Conservation (phyloP, 371 early-diverging fungal species). For the Coemansia sp. region DNA sequence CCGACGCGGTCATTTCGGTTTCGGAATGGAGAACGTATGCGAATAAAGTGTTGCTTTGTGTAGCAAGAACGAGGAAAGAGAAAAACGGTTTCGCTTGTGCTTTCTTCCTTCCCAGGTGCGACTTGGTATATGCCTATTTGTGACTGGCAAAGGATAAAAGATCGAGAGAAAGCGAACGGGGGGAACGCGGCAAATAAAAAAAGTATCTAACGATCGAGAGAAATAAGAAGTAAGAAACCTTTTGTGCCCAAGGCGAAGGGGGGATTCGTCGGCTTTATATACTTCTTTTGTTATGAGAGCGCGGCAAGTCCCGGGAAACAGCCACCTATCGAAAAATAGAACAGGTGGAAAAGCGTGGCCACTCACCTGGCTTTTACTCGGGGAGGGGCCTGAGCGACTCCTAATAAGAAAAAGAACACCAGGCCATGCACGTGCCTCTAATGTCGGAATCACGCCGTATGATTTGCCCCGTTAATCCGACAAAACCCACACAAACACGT, state of each 20-base stretch:
- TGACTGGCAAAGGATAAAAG: neutral
- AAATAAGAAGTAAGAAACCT: neutral
- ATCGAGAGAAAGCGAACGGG: too few species aligned
- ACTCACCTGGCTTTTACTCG: too few species aligned
- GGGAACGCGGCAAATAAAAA: neutral
- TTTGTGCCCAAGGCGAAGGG: too few species aligned
- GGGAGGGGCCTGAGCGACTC: neutral
- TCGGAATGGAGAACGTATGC: neutral
- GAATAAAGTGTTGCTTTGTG: neutral
- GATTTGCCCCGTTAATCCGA: slow-evolving; percentile 9
- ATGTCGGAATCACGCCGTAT: slow-evolving; percentile 4
- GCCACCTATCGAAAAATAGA: too few species aligned
- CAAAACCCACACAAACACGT: neutral
- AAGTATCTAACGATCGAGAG: neutral
- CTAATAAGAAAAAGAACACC: slow-evolving; percentile 5
- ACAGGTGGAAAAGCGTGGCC: too few species aligned
- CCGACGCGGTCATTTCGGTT: neutral
- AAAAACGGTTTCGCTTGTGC: neutral
- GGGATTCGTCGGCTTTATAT: neutral
- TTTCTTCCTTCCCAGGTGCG: neutral
- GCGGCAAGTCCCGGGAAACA: too few species aligned
- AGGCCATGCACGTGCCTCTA: slow-evolving; percentile 5
- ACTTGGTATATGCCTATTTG: neutral
- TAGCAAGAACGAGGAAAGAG: neutral
- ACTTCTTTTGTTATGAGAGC: neutral